Conservation (phyloP, 2,329 filamentous ascomycete genomes). For the Fusarium newnesense region DNA sequence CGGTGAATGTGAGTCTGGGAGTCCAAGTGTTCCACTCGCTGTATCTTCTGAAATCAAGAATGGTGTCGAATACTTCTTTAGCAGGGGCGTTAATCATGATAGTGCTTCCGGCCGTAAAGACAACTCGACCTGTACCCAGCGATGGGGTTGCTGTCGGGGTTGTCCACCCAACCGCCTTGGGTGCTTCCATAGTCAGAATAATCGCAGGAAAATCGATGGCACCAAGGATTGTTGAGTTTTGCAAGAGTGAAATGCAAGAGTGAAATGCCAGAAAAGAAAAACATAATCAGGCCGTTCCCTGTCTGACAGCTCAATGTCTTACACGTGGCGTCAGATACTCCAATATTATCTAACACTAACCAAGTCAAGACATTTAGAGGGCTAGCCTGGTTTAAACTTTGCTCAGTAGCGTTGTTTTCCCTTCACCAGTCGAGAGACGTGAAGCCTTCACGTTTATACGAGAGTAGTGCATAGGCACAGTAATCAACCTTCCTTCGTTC, state of each 20-base stretch:
- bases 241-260: fast-evolving
- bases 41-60: background rate
- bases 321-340: background rate
- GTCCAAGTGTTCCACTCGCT: background rate
- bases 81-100: background rate
- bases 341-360: background rate
- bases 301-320: background rate
- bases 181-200: background rate
- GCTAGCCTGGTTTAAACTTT: background rate
- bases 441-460: background rate
- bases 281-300: background rate
- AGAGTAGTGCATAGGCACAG: no score
- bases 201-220: fast-evolving
- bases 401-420: background rate
- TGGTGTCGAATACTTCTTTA: background rate
- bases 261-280: fast-evolving
- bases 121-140: background rate
- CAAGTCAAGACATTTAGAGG: background rate
- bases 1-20: background rate
- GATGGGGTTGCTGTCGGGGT: background rate
- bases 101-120: background rate
- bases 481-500: background rate
- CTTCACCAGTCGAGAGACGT: background rate
- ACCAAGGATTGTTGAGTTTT: fast-evolving
- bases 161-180: background rate